Base-by-base conservation (phyloP, 1,284 basidiomycete genomes). In the Ustilago xerochloae region DNA sequence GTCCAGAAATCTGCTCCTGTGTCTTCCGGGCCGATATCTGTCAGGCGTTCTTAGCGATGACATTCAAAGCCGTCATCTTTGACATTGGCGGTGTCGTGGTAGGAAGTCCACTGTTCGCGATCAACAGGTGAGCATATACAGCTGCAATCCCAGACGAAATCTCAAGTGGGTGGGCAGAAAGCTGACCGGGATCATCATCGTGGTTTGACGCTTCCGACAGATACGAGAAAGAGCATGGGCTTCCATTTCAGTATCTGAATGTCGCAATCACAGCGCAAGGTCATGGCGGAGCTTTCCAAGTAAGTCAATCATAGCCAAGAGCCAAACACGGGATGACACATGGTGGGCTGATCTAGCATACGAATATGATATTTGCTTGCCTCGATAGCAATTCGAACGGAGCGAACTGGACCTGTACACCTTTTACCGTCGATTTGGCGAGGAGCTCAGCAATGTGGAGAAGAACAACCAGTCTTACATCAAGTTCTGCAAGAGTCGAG, bases 21-120 rank as follows among this genome's bases (percentile, higher is more conserved):
- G n/a, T n/a, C n/a, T n/a, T n/a, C n/a, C n/a, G n/a, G n/a, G n/a
- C n/a, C n/a, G n/a, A n/a, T n/a, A n/a, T n/a, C n/a, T n/a, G n/a
- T 36, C 35, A 12, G 35, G 35, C 35, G 35, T 45, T 12, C 18
- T 45, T 16, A 18, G 38, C 7, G 3, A 69, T 63, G 55, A 63
- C 52, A 6, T 62, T 63, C 50, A 72, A 71, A 41, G 72, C 69
- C 1, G 53, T 75, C 56, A 80, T 85, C 48, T 83, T 85, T 38
- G 84, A 85, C 78, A 84, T 85, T 53, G 84, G 83, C 30, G 84
- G 84, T 9, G 84, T 85, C 15, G 82, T 84, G 41, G 78, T 84
- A 6, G 83, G 81, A 0, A 82, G 80, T 6, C 84, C 84, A 0
- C 62, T 85, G 9, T 78, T 72, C 10, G 84, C 79, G 10, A 81